Conservation (phyloP, 2,329 filamentous ascomycete species). For the Emmonsiellopsis sp. region DNA sequence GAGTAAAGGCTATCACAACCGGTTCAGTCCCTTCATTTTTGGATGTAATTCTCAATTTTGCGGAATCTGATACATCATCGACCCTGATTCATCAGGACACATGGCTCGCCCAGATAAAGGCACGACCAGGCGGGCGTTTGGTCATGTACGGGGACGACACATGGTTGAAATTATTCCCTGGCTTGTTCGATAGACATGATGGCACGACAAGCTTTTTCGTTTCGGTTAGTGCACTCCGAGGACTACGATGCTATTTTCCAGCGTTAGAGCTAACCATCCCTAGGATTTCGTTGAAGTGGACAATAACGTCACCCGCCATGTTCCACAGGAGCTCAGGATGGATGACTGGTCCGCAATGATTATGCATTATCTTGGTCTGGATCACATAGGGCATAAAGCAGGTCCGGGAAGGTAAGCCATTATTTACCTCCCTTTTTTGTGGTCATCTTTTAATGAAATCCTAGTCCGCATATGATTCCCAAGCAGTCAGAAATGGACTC, state of each 20-base stretch:
- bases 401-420: constrained; percentile 63
- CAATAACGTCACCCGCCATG: constrained; percentile 88
- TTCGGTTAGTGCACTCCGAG: constrained; percentile 53
- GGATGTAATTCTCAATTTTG: constrained; percentile 92
- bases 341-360: constrained; percentile 90
- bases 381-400: constrained; percentile 96
- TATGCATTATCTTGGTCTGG: constrained; percentile 87
- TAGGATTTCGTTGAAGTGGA: constrained; percentile 98
- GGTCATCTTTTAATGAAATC: constrained; percentile 11
- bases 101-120: constrained; percentile 88
- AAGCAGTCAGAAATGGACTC: constrained; percentile 93
- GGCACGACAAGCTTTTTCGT: constrained; percentile 98
- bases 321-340: constrained; percentile 63
- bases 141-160: constrained; percentile 97
- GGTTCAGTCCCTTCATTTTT: constrained; percentile 97
- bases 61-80: constrained; percentile 85
- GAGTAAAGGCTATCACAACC: constrained; percentile 93
- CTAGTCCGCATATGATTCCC: constrained; percentile 75
- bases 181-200: constrained; percentile 75
- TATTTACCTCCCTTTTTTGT: background rate
- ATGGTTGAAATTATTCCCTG: constrained; percentile 93
- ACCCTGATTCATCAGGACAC: constrained; percentile 83
- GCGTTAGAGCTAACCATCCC: constrained; percentile 10
- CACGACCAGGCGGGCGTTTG: constrained; percentile 59
- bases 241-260: background rate